Percentiles rank a stretch among this genome's conserved stretches.
These are phyloP conservation scores for Ophiobolus disseminans DNA, from an alignment of 2,329 filamentous ascomycete genomes.

Conservation along the genomic window DNA sequence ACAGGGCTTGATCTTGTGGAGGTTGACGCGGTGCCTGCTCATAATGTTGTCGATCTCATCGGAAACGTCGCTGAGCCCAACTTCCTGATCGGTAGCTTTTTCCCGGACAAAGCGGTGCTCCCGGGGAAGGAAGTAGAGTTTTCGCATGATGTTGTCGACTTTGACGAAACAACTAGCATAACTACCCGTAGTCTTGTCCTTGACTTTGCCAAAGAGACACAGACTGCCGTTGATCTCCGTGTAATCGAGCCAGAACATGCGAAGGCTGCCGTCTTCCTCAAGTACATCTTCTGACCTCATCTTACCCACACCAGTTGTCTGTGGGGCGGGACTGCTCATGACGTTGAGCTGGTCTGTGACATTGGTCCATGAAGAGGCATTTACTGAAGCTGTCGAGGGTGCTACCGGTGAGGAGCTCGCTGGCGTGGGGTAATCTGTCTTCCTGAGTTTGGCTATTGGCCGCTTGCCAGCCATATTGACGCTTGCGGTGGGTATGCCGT, in stretches of 20 bases:
- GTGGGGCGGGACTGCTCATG: conserved; percentile 73
- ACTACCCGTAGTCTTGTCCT: conserved; percentile 79
- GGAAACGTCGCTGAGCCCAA: conserved; percentile 89
- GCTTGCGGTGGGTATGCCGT: conserved; percentile 69
- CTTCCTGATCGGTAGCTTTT: conserved; percentile 74
- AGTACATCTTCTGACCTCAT: conserved; percentile 82
- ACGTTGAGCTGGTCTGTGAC: conserved; percentile 88
- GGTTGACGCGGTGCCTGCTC: conserved; percentile 81
- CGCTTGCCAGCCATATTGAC: conserved; percentile 87
- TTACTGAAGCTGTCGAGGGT: conserved; percentile 62
- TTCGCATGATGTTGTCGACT: conserved; percentile 90
- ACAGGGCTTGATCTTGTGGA: conserved; percentile 93
- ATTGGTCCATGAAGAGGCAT: conserved; percentile 86
- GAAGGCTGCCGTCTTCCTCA: conserved; percentile 90
- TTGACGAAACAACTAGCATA: conserved; percentile 96
- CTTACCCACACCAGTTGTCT: conserved; percentile 75
- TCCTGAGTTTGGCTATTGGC: conserved; percentile 74
- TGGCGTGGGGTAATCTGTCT: conserved; percentile 73
- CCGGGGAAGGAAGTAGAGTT: conserved; percentile 90
- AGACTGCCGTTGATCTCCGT: conserved; percentile 89
- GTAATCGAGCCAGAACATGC: conserved; percentile 98
- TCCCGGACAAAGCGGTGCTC: conserved; percentile 66
- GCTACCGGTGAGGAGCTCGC: conserved; percentile 78
- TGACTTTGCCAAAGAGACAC: conserved; percentile 94
- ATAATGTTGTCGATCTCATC: conserved; percentile 87